A percentile compares a stretch with the other conserved stretches of the same genome.
These are phyloP conservation scores for Populus euphratica DNA, from an alignment of 345 rosid genomes.

Conservation along the genomic window DNA sequence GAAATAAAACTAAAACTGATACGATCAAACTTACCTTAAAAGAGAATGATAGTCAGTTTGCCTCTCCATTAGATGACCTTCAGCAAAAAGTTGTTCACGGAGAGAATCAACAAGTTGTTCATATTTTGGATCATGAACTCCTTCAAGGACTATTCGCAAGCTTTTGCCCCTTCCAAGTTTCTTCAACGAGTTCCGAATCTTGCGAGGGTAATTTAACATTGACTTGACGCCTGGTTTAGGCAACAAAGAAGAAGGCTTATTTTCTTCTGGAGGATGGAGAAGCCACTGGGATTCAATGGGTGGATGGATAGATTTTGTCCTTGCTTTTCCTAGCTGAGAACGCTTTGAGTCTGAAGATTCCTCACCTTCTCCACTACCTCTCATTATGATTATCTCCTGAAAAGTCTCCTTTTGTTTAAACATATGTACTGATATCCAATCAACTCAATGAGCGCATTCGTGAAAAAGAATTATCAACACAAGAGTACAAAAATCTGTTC, in stretches of 20 bases:
- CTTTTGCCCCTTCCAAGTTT: slow-evolving; percentile 40
- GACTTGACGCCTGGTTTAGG: slow-evolving; percentile 31
- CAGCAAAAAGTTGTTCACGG: slow-evolving; percentile 40
- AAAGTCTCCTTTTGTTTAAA: slow-evolving; percentile 13
- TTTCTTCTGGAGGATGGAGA: slow-evolving; percentile 22
- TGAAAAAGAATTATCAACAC: not conserved
- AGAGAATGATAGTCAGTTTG: slow-evolving; percentile 56
- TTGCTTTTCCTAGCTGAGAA: not conserved
- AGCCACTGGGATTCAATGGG: slow-evolving; percentile 35
- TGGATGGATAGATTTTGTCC: slow-evolving; percentile 26
- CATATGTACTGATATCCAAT: slow-evolving; percentile 10
- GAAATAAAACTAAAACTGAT: not conserved
- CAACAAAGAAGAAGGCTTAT: slow-evolving; percentile 17
- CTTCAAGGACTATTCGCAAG: slow-evolving; percentile 38
- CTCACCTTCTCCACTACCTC: slow-evolving; percentile 24
- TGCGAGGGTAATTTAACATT: slow-evolving; percentile 24
- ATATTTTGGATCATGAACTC: slow-evolving; percentile 44
- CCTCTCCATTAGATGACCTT: slow-evolving; percentile 35
- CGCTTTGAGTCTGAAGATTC: slow-evolving; percentile 11
- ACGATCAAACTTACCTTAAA: slow-evolving; percentile 33
- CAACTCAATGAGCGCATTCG: not conserved
- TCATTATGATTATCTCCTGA: slow-evolving; percentile 32
- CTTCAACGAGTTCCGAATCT: slow-evolving; percentile 40
- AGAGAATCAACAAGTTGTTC: slow-evolving; percentile 42
- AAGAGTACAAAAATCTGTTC: not conserved